phyloP scores from a whole-genome alignment of 352 stramenopile genomes.

The Peronosclerospora sorghi region DNA sequence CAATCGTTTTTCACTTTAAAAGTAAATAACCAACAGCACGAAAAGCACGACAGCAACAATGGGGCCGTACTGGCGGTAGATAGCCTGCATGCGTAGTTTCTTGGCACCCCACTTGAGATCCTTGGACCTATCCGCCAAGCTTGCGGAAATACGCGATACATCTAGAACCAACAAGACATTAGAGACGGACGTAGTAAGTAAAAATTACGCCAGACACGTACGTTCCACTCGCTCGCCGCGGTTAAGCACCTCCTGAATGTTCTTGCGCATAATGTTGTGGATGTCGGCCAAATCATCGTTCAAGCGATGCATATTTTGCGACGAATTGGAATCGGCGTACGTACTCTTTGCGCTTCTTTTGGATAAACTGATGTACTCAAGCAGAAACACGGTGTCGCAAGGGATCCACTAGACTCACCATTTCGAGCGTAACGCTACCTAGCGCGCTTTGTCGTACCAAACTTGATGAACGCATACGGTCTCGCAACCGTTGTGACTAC shows the following conservation, averaged over 20 bases:
- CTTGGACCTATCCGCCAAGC: slow-evolving; percentile 88
- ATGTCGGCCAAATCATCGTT: slow-evolving; percentile 98
- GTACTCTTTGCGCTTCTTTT: slow-evolving; percentile 96
- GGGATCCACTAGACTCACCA: background rate
- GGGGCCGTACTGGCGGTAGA: slow-evolving; percentile 82
- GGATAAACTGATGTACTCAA: slow-evolving; percentile 91
- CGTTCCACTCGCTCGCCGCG: slow-evolving; percentile 81
- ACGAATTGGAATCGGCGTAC: slow-evolving; percentile 93
- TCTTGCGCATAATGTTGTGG: slow-evolving; percentile 98
- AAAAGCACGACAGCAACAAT: slow-evolving; percentile 75
- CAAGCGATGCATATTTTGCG: slow-evolving; percentile 91
- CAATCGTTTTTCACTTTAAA: slow-evolving; percentile 44
- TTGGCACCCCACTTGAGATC: slow-evolving; percentile 97
- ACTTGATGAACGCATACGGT: slow-evolving; percentile 99
- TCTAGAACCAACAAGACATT: slow-evolving; percentile 28
- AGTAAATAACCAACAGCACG: slow-evolving; percentile 83
- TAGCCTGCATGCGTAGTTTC: slow-evolving; percentile 84
- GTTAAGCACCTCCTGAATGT: slow-evolving; percentile 93
- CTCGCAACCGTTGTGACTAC: slow-evolving; percentile 91
- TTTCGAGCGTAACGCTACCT: background rate
- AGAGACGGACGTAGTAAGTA: slow-evolving; percentile 2
- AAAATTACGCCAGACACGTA: slow-evolving; percentile 20
- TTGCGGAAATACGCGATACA: slow-evolving; percentile 83
- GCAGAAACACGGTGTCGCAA: background rate
- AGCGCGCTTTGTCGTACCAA: slow-evolving; percentile 41